Evolutionary conservation across 495 filamentous ascomycete genomes (phyloP).

Genomic region (Trichoderma erinaceum): DNA sequence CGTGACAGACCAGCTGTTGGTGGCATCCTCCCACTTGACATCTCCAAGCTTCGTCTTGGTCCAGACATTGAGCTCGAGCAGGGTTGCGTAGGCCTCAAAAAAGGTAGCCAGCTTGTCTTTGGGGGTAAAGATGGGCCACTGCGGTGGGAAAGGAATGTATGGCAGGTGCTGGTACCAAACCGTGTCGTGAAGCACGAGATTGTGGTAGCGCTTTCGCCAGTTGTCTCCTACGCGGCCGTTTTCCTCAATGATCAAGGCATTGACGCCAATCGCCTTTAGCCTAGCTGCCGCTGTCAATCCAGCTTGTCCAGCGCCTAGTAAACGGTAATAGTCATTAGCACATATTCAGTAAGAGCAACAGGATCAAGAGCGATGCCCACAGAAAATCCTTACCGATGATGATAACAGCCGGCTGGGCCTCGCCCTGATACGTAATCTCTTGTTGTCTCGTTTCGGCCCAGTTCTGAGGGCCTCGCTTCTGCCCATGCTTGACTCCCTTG

Average conservation of each 20-base stretch:
- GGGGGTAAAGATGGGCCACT: slow-evolving; percentile 67
- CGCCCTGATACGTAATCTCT: slow-evolving; percentile 48
- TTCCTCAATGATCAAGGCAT: slow-evolving; percentile 59
- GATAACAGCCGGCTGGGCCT: slow-evolving; percentile 54
- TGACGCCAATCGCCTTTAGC: slow-evolving; percentile 63
- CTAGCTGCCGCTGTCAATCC: slow-evolving; percentile 62
- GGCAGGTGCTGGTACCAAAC: slow-evolving; percentile 74
- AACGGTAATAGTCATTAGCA: slow-evolving; percentile 12
- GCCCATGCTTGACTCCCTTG: slow-evolving; percentile 48
- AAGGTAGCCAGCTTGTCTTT: slow-evolving; percentile 79
- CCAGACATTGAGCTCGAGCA: slow-evolving; percentile 78
- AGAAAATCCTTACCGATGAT: slow-evolving; percentile 51
- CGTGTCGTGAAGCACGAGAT: slow-evolving; percentile 66
- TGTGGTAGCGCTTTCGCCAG: slow-evolving; percentile 64
- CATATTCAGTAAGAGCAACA: not conserved
- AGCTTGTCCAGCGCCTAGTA: slow-evolving; percentile 48
- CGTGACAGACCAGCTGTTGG: slow-evolving; percentile 55
- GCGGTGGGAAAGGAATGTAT: slow-evolving; percentile 60
- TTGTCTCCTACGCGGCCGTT: slow-evolving; percentile 65
- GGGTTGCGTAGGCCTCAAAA: slow-evolving; percentile 65
- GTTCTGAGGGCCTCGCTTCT: slow-evolving; percentile 40
- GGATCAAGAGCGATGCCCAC: not conserved
- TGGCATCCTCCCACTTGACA: slow-evolving; percentile 47
- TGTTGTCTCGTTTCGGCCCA: slow-evolving; percentile 59
- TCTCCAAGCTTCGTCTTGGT: slow-evolving; percentile 47